Evolutionary conservation across 2,329 filamentous ascomycete genomes (phyloP), one percentile per base, ranked within the genome.

Genomic region (Geoglossum cookeanum): DNA sequence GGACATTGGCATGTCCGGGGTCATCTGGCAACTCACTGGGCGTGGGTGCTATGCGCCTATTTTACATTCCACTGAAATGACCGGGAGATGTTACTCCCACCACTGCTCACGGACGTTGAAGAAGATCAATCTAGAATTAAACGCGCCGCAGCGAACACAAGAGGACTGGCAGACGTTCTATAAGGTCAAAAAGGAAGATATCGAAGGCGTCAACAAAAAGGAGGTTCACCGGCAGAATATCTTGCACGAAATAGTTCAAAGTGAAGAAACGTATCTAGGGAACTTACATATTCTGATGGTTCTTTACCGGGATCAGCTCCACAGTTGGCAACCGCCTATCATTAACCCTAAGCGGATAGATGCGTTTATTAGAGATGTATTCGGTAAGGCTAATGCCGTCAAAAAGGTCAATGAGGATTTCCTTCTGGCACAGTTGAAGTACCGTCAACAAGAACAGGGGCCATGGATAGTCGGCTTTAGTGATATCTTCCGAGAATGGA

Each of bases 401-500:
- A 86, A 91, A 66, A 81, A 84, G 62, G 88, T 90, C 63, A 97
- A 97, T 69, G 92, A 94, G 68, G 90, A 96, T 61, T 84, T 92
- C 67, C 78, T 98, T 22, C 73, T 98, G 29, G 85, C 91, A 1
- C 91, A 96, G 68, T 78, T 98, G 64, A 97, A 97, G 66, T 98
- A 97, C 67, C 82, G 92, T 30, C 92, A 98, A 68, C 86, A 92
- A 65, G 92, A 97, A 67, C 91, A 98, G 71, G 92, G 92, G 0
- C 92, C 92, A 0, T 98, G 89, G 82, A 84, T 98, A 59, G 76
- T 80, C 11, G 92, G 92, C 2, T 96, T 96, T 70, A 96, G 90
- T 67, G 92, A 97, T 65, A 87, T 98, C 55, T 97, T 98, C 74
- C 78, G 92, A 59, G 92, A 98, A 71, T 98, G 92, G 92, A 95